These are phyloP conservation scores for Lepraria neglecta DNA, from an alignment of 495 filamentous ascomycete genomes.

Conservation along the genomic window DNA sequence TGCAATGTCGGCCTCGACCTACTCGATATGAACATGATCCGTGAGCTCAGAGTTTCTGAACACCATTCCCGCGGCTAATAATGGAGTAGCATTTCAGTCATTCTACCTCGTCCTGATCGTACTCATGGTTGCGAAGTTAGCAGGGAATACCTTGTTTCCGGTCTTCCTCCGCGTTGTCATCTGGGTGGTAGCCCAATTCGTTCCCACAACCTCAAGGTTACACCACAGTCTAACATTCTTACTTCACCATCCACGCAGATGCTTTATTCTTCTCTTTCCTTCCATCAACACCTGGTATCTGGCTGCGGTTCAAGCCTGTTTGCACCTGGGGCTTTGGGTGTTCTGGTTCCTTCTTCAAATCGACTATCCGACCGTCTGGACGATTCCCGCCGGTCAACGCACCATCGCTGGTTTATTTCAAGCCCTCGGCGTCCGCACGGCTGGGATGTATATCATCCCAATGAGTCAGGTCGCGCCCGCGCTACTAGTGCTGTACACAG, in stretches of 20 bases:
- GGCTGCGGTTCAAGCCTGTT: not conserved
- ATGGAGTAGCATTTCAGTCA: not conserved
- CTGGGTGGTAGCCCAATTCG: not conserved
- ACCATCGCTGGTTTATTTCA: not conserved
- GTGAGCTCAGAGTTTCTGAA: not conserved
- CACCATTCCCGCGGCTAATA: not conserved
- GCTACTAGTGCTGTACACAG: not conserved
- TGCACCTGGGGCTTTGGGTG: not conserved
- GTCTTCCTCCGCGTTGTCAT: not conserved
- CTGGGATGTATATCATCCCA: constrained; percentile 1
- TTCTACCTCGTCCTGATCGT: constrained; percentile 4
- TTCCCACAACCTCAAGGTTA: not conserved
- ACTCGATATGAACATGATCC: not conserved
- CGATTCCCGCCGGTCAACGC: not conserved
- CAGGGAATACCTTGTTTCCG: constrained; percentile 5
- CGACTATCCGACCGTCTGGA: not conserved
- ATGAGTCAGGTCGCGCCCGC: not conserved
- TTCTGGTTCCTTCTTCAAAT: constrained; percentile 8
- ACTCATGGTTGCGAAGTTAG: not conserved
- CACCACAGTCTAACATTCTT: constrained; percentile 1
- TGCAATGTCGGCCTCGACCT: not conserved
- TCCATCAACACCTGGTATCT: constrained; percentile 14
- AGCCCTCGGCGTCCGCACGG: not conserved
- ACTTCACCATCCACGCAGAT: not conserved
- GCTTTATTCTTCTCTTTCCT: constrained; percentile 3